phyloP scores from a whole-genome alignment of 2,329 filamentous ascomycete species.

The Cordyceps tenuipes region DNA sequence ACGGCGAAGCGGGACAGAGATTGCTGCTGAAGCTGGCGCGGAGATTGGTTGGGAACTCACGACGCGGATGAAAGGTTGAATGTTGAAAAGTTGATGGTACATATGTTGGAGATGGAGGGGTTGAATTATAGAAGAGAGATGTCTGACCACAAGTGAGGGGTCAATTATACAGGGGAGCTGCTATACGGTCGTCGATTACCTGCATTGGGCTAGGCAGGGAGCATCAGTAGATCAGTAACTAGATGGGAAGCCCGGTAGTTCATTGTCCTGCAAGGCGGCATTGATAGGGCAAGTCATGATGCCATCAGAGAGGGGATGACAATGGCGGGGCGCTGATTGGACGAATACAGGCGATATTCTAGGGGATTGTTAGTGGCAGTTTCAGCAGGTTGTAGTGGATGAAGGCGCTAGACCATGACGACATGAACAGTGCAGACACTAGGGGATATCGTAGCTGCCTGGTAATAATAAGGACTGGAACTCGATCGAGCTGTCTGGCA shows the following conservation, averaged over 20 bases:
- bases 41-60: neutral
- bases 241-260: neutral
- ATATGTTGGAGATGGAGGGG: neutral
- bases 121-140: neutral
- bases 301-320: constrained; percentile 6
- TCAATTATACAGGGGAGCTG: neutral
- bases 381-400: neutral
- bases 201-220: neutral
- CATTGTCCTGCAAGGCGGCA: neutral
- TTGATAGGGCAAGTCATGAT: neutral
- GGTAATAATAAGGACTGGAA: too few species aligned
- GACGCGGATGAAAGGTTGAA: neutral
- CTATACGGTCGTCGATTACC: neutral
- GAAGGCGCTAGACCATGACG: neutral
- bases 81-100: neutral
- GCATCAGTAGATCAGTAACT: neutral
- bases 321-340: constrained; percentile 5
- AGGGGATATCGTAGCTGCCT: too few species aligned
- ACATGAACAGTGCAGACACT: neutral
- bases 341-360: neutral
- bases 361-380: neutral
- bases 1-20: neutral
- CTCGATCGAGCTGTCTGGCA: too few species aligned
- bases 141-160: neutral
- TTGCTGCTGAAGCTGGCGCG: neutral